These are phyloP conservation scores for Cystobasidium sp. DNA, from an alignment of 1,284 basidiomycete species.

Conservation along the genomic window DNA sequence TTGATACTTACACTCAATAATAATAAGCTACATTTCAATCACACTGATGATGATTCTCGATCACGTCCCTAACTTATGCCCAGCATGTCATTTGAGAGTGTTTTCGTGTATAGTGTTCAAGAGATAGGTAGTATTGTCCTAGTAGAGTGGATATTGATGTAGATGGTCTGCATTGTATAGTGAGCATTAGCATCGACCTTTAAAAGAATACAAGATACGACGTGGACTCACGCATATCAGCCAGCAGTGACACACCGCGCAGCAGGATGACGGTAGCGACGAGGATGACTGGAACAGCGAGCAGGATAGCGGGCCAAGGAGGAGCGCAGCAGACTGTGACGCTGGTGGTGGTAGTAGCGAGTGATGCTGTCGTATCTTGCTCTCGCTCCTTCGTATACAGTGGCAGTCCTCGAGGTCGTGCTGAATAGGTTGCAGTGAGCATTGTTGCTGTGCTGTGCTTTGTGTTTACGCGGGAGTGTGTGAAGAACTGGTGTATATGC, in stretches of 20 bases:
- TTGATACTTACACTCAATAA: too few species aligned
- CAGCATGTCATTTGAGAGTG: background rate
- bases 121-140: background rate
- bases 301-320: background rate
- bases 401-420: constrained; percentile 1
- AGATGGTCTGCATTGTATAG: background rate
- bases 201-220: background rate
- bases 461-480: too few species aligned
- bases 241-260: background rate
- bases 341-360: background rate
- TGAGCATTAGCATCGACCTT: background rate
- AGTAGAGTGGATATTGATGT: too few species aligned
- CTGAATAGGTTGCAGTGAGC: constrained; percentile 2
- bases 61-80: background rate
- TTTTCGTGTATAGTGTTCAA: background rate
- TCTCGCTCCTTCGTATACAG: background rate
- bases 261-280: background rate
- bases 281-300: constrained; percentile 9
- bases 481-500: too few species aligned
- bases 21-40: too few species aligned
- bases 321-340: background rate
- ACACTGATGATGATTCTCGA: background rate
- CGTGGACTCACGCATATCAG: constrained; percentile 5
- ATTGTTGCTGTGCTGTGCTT: background rate
- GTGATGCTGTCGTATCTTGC: background rate